Percentiles rank a stretch among this genome's conserved stretches.
phyloP scores from a whole-genome alignment of 164 flowering plant species.

The Magnolia sinica region DNA sequence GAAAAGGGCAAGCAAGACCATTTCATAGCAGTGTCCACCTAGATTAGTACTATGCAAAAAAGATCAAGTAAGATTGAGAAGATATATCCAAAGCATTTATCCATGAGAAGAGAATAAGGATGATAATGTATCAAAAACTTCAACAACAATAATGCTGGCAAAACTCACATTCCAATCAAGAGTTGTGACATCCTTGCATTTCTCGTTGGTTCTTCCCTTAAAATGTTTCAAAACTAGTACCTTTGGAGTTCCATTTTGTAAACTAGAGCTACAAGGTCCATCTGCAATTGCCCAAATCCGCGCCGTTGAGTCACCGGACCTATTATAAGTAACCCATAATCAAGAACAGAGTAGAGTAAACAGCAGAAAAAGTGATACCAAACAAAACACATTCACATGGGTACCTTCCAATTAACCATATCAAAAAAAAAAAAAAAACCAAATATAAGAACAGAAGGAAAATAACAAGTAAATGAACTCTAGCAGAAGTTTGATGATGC shows the following conservation, averaged over 20 bases:
- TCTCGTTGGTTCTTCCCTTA: slow-evolving; percentile 81
- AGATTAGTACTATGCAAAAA: background rate
- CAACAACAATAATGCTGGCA: background rate
- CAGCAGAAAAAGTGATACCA: no score
- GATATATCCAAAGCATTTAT: no score
- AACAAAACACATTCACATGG: no score
- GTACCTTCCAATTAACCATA: no score
- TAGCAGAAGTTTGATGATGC: background rate
- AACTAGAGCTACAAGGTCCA: slow-evolving; percentile 46
- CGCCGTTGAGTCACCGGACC: slow-evolving; percentile 98
- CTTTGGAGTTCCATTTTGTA: slow-evolving; percentile 48
- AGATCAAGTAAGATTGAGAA: background rate
- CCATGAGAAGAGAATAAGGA: background rate
- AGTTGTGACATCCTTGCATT: slow-evolving; percentile 93
- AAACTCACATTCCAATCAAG: slow-evolving; percentile 98
- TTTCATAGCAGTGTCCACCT: background rate
- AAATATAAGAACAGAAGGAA: no score
- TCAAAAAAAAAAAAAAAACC: no score
- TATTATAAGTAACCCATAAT: slow-evolving; percentile 16
- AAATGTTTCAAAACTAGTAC: slow-evolving; percentile 79
- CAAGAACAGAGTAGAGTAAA: background rate
- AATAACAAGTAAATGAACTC: no score
- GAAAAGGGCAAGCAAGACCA: background rate
- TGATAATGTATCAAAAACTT: background rate
- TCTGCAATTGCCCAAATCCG: slow-evolving; percentile 86